Evolutionary conservation across 2,329 filamentous ascomycete species (phyloP), one percentile per base, ranked within the genome.

Genomic region (Paecilomyces niveus): DNA sequence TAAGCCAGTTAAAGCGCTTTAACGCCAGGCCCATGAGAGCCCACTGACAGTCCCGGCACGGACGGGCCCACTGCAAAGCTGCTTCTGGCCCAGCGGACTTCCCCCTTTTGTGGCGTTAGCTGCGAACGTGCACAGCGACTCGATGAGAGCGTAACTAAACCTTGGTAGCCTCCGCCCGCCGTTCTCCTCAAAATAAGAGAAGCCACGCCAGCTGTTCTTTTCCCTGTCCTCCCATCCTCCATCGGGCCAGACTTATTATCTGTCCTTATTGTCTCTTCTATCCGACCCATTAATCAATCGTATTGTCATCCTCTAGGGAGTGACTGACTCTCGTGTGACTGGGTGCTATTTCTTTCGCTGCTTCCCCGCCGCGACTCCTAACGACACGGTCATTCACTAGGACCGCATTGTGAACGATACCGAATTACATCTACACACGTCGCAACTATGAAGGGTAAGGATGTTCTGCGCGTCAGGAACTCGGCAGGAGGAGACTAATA

Each of bases 391-490:
- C 50, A 52, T 52, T 10, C 26, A 26, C 50, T 11, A 13, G 22
- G 9, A 52, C 50, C 50, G n/a, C 22, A 24, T 24, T 21, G 50
- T 52, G 13, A 24, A 52, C 50, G 15, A 26, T 52, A 26, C 50
- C 26, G 6, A 24, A 52, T 29, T 21, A 24, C 50, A 73, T 18
- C 39, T 21, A 45, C 39, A 5, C 39, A 45, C 39, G 39, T 45
- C 39, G 39, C 39, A 45, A 45, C 59, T 59, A 79, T 79, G 77
- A 79, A 79, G 66, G 77, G 77, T 78, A 73, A 64, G 72, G 63
- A 39, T 54, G 59, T 57, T 53, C 51, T 54, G 35, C 58, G 54
- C 55, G 55, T 54, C 56, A 52, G 57, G 57, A 53, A 32, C 54
- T 57, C 55, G 45, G 52, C 39, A 56, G 51, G 50, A 57, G 55